Conservation (phyloP, 108 stramenopile genomes). For the Hondaea fermentalgiana region DNA sequence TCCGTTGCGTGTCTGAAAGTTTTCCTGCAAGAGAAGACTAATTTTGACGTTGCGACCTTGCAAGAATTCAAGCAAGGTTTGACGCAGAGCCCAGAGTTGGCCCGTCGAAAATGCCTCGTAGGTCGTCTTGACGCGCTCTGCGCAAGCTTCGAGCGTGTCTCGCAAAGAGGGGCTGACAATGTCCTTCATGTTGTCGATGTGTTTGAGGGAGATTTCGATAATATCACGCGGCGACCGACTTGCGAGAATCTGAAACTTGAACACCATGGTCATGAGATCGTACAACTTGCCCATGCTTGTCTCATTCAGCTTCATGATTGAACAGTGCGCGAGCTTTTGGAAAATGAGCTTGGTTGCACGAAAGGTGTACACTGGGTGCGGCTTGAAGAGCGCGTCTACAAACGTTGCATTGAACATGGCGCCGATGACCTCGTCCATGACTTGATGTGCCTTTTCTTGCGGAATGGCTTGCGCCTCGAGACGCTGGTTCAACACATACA, state of each 20-base stretch:
- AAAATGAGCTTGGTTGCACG: conserved; percentile 37
- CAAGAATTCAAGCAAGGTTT: not conserved
- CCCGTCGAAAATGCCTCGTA: not conserved
- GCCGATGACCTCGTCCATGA: conserved; percentile 46
- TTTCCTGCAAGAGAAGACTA: not conserved
- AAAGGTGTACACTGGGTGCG: conserved; percentile 41
- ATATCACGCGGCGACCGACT: conserved; percentile 38
- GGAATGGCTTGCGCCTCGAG: conserved; percentile 43
- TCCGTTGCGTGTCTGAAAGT: not conserved
- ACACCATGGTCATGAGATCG: conserved; percentile 58
- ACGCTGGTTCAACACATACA: conserved; percentile 53
- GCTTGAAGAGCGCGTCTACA: conserved; percentile 54
- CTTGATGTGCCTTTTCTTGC: conserved; percentile 32
- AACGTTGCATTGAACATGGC: conserved; percentile 46
- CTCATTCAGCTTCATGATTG: conserved; percentile 57
- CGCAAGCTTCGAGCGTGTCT: not conserved
- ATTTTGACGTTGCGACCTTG: conserved; percentile 2
- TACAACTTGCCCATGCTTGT: conserved; percentile 56
- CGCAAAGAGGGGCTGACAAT: conserved; percentile 13
- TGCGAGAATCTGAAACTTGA: conserved; percentile 49
- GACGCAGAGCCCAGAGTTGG: not conserved
- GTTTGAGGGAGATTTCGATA: conserved; percentile 41
- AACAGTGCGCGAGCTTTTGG: conserved; percentile 50
- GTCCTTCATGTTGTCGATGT: conserved; percentile 24
- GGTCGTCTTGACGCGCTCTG: not conserved